phyloP scores from a whole-genome alignment of 1,284 basidiomycete species.

The Chondrostereum purpureum region DNA sequence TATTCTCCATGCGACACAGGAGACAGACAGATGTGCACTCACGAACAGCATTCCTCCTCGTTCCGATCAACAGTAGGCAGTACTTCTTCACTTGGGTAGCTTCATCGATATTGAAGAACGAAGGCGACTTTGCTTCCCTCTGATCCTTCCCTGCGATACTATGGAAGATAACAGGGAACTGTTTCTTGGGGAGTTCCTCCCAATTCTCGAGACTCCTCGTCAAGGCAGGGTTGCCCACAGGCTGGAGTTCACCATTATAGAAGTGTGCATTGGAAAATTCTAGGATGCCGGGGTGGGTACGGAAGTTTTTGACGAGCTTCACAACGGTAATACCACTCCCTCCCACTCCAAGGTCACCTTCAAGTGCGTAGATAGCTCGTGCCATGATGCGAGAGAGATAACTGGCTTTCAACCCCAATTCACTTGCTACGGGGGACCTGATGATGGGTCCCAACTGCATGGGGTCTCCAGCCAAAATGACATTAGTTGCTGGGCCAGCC shows the following conservation, averaged over 20 bases:
- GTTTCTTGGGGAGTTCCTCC: slow-evolving; percentile 34
- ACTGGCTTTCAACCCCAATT: slow-evolving; percentile 40
- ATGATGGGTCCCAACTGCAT: slow-evolving; percentile 54
- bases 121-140: slow-evolving; percentile 55
- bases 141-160: slow-evolving; percentile 50
- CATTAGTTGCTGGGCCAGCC: slow-evolving; percentile 33
- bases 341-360: slow-evolving; percentile 16
- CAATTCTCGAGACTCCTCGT: slow-evolving; percentile 33
- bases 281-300: slow-evolving; percentile 50
- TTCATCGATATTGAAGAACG: slow-evolving; percentile 61
- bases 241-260: slow-evolving; percentile 44
- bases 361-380: slow-evolving; percentile 33
- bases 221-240: slow-evolving; percentile 35
- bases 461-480: slow-evolving; percentile 52
- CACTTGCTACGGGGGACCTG: slow-evolving; percentile 35
- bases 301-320: slow-evolving; percentile 54
- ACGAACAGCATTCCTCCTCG: slow-evolving; percentile 22
- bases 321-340: slow-evolving; percentile 36
- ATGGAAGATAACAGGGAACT: slow-evolving; percentile 57
- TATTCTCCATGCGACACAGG: background rate
- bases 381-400: slow-evolving; percentile 49
- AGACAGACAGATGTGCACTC: slow-evolving; percentile 4
- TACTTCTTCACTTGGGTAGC: slow-evolving; percentile 48
- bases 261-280: slow-evolving; percentile 50
- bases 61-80: slow-evolving; percentile 24